Percentiles rank a stretch among this genome's conserved stretches.
Conservation (phyloP, 805 yeast genomes). For the Suhomyces sp. region DNA sequence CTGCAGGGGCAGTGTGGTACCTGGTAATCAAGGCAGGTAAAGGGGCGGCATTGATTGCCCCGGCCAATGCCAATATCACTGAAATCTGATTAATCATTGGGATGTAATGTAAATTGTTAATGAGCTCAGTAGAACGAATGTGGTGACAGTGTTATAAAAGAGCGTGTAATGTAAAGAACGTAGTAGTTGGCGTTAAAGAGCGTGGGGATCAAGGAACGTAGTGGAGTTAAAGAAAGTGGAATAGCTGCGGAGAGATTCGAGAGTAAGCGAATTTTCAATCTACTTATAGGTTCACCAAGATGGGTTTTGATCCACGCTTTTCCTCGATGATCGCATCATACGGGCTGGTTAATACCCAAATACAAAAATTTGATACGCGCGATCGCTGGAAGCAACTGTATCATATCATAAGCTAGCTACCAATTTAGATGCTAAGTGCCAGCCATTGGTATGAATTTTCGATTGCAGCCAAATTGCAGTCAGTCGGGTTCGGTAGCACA, state of each 20-base stretch:
- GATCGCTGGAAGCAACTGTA: not conserved
- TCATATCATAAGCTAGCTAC: not conserved
- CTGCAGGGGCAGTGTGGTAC: slow-evolving; percentile 54
- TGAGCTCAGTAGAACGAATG: not conserved
- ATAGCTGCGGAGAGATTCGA: not conserved
- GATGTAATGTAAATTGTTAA: not conserved
- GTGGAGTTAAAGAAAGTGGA: not conserved
- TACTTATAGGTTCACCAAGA: not conserved
- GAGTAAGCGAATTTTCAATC: not conserved
- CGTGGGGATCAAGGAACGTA: too few species aligned
- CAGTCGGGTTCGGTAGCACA: not conserved
- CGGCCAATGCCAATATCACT: slow-evolving; percentile 6
- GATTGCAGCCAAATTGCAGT: not conserved
- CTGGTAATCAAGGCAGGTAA: slow-evolving; percentile 48
- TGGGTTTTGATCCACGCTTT: not conserved
- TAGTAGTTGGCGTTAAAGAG: not conserved
- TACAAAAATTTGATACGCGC: not conserved
- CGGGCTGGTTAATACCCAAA: not conserved
- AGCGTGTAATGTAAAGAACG: not conserved
- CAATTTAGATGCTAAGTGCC: not conserved
- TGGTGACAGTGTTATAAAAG: not conserved
- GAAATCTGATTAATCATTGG: not conserved
- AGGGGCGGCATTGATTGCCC: slow-evolving; percentile 31
- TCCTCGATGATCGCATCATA: not conserved
- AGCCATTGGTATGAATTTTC: not conserved